Evolutionary conservation across 2,329 filamentous ascomycete species (phyloP), one percentile per base, ranked within the genome.

Genomic region (Penicillium fuscoglaucum): DNA sequence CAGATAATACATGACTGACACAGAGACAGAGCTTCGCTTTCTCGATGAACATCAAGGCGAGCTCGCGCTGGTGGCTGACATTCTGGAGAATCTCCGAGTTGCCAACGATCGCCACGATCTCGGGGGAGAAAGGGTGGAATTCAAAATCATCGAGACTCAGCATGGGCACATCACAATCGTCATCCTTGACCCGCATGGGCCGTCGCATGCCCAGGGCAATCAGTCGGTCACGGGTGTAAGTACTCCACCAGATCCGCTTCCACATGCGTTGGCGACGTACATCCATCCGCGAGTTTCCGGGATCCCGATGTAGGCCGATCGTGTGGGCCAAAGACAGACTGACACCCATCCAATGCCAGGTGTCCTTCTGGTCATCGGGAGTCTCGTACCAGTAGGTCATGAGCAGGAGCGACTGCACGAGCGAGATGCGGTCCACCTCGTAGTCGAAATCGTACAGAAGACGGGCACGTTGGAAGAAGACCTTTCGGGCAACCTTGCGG

Each of bases 331-430:
- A 81, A 13, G 93, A 96, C 59, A 96, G 90, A 43, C 93, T 93
- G 39, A 97, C 91, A 19, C 93, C 93, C 90, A 97, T 96, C 93
- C 93, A 97, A 72, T 97, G 93, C 90, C 93, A 97, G 46, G 93
- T 97, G 73, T 97, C 93, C 75, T 97, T 97, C 72, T 96, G 91
- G 73, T 97, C 93, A 76, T 97, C 92, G 0, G 93, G 93, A 13
- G 91, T 96, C 76, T 97, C 93, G 74, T 97, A 97, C 90, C 93
- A 98, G 74, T 96, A 96, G 4, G 93, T 96, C 90, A 97, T 93
- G 59, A 97, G 83, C 26, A 97, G 82, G 24, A 97, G 82, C 5
- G 90, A 89, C 76, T 97, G 93, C 17, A 97, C 91, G 26, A 97
- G 83, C 21, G 91, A 86, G 58, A 97, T 88, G 52, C 93, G 90